Conservation (phyloP, 768 basidiomycete genomes). For the Phlegmacium glaucopus region DNA sequence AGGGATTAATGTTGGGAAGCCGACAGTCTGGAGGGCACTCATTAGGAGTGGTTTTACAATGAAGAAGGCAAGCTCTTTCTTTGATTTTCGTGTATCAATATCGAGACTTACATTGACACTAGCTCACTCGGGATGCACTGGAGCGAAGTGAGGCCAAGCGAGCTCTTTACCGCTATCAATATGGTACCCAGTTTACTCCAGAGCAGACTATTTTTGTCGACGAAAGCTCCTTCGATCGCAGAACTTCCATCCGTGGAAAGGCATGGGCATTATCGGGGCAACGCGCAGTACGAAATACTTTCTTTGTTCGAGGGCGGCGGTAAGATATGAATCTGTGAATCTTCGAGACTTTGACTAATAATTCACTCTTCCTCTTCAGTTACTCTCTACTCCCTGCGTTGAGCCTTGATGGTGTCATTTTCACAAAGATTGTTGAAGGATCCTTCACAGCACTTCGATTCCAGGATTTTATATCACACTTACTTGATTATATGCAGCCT, state of each 20-base stretch:
- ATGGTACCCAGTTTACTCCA: constrained; percentile 14
- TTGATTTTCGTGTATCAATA: too few relatives aligned
- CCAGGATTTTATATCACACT: constrained; percentile 24
- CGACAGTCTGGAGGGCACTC: constrained; percentile 1
- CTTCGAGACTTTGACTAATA: too few relatives aligned
- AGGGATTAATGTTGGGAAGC: not conserved
- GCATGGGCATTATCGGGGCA: constrained; percentile 22
- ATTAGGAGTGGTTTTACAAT: not conserved
- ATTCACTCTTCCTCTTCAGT: constrained; percentile 12
- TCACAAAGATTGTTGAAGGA: constrained; percentile 20
- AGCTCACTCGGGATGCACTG: constrained; percentile 7
- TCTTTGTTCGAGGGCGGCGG: constrained; percentile 25
- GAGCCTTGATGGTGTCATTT: constrained; percentile 23
- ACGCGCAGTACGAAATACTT: constrained; percentile 14
- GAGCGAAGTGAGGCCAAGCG: constrained; percentile 16
- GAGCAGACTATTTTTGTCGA: constrained; percentile 32
- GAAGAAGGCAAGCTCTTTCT: constrained; percentile 5
- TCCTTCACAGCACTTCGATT: constrained; percentile 27
- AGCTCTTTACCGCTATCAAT: constrained; percentile 8
- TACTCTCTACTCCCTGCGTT: constrained; percentile 28
- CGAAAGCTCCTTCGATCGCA: constrained; percentile 28
- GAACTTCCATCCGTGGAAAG: constrained; percentile 17
- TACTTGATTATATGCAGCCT: constrained; percentile 35
- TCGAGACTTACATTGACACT: too few relatives aligned
- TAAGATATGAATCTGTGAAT: constrained; percentile 2